These are phyloP conservation scores for Cryptococcus neoformans DNA, from an alignment of 1,284 basidiomycete species.

Conservation along the genomic window DNA sequence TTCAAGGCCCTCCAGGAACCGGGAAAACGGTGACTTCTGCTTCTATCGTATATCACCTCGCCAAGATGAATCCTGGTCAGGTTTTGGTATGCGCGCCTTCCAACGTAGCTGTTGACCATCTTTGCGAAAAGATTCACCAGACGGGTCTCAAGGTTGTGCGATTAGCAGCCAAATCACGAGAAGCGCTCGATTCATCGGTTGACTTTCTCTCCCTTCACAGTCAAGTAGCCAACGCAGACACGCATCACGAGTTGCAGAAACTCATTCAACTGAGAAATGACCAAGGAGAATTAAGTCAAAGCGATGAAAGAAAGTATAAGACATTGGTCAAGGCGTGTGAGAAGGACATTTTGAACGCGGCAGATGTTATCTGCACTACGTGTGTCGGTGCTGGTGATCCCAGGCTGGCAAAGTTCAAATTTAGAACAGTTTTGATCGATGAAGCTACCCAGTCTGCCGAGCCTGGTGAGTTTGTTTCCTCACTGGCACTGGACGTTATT, in stretches of 20 bases:
- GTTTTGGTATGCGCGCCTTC: slow-evolving; percentile 99
- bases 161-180: slow-evolving; percentile 91
- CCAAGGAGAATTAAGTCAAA: slow-evolving; percentile 92
- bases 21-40: slow-evolving; percentile 99
- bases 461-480: slow-evolving; percentile 62
- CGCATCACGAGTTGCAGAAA: slow-evolving; percentile 93
- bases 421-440: slow-evolving; percentile 96
- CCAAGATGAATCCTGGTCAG: slow-evolving; percentile 99
- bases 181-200: slow-evolving; percentile 92
- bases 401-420: slow-evolving; percentile 92
- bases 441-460: slow-evolving; percentile 99
- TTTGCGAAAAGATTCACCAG: slow-evolving; percentile 97
- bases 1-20: slow-evolving; percentile 97
- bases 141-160: slow-evolving; percentile 98
- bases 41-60: slow-evolving; percentile 93
- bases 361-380: slow-evolving; percentile 98
- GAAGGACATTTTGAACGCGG: slow-evolving; percentile 91
- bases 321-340: slow-evolving; percentile 91
- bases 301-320: slow-evolving; percentile 98
- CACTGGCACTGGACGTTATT: slow-evolving; percentile 1
- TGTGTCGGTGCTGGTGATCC: slow-evolving; percentile 98
- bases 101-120: slow-evolving; percentile 98
- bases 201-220: slow-evolving; percentile 93
- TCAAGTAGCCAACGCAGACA: slow-evolving; percentile 94
- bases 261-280: slow-evolving; percentile 96